Evolutionary conservation across 257 asterid species (phyloP).

Genomic region (Solanum rostratum): DNA sequence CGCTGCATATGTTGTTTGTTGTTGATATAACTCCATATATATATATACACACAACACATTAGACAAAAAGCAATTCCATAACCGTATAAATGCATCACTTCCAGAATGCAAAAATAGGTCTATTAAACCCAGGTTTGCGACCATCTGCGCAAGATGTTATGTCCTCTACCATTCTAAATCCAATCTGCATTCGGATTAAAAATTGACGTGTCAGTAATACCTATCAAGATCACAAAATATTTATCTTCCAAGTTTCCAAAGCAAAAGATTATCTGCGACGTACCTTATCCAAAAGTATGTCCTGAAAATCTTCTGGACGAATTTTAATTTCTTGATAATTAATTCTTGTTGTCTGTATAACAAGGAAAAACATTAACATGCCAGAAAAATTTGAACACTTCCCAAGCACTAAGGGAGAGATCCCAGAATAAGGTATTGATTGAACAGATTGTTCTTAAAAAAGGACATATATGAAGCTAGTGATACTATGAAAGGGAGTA

Average conservation of each 20-base stretch:
- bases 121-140: constrained; percentile 48
- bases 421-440: background rate
- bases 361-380: background rate
- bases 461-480: background rate
- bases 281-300: constrained; percentile 82
- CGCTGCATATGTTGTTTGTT: background rate
- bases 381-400: background rate
- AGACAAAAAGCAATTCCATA: background rate
- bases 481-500: constrained; percentile 2
- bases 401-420: background rate
- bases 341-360: constrained; percentile 24
- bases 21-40: background rate
- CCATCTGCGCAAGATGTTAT: constrained; percentile 44
- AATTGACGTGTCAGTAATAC: background rate
- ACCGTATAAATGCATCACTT: constrained; percentile 24
- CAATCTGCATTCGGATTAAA: constrained; percentile 47
- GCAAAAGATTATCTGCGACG: background rate
- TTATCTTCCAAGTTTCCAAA: background rate
- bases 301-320: constrained; percentile 75
- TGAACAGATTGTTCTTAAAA: too few relatives aligned
- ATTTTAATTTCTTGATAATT: constrained; percentile 58
- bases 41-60: background rate
- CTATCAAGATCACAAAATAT: background rate
- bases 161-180: constrained; percentile 74
- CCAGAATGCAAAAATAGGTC: constrained; percentile 88